Base-by-base conservation (phyloP, 805 yeast genomes). In the Ascoidea rubescens region DNA sequence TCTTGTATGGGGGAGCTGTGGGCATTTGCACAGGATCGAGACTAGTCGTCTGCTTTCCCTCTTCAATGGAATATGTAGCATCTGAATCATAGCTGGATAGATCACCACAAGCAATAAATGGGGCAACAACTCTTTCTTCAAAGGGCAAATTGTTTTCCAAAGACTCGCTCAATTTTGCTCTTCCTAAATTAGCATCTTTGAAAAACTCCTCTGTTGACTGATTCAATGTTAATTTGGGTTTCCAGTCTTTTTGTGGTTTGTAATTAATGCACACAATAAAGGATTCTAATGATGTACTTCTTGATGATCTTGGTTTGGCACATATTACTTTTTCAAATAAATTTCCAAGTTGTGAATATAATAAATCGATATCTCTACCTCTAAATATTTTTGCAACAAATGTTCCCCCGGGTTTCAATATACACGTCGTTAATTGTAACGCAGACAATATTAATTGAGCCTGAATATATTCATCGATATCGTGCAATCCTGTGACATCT, bases 401-500 rank as follows among this genome's bases (percentile, higher is more conserved):
- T 0, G 84, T 73, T 51, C 99, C 99, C 44, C 96, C 96, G 12
- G 87, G 84, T 62, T 87, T 80, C 55, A 93, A 73, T 17, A 93
- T 73, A 63, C 96, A 88, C 1, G 96, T 86, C 2, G 98, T 90
- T 52, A 93, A 71, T 61, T 89, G 96, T 52, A 93, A 70, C 1
- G 99, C 99, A 45, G 96, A 84, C 59, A 90, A 71, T 51, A 93
- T 86, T 53, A 93, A 71, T 64, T 93, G 98, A 2, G 96, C 96
- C 69, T 93, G 99, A 53, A 93, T 86, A 64, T 91, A 93, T 66
- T 93, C 99, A 65, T 93, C 99, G 54, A 93, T 71, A 67, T 93
- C 99, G 64, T 93, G 99, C 50, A 93, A 68, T 0, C 99, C 99
- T 0, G 99, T 93, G 28, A 93, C 99, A 68, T 93, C 99, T 1